A percentile compares a stretch with the other conserved stretches of the same genome.
phyloP scores from a whole-genome alignment of 2,329 filamentous ascomycete genomes.

The Rachicladosporium sp. region DNA sequence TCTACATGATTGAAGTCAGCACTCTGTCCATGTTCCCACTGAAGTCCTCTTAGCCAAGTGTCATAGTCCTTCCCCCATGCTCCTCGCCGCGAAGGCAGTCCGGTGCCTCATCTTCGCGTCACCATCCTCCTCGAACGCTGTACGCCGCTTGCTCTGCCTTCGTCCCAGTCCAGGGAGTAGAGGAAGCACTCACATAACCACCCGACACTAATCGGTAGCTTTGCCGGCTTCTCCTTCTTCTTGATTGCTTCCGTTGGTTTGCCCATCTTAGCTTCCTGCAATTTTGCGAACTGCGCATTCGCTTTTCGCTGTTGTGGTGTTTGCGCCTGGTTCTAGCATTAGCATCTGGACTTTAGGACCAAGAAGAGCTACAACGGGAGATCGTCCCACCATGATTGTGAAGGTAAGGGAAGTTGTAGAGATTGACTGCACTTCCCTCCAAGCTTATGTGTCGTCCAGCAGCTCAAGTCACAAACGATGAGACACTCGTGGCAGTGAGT shows the following conservation, averaged over 20 bases:
- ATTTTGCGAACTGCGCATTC: conserved; percentile 66
- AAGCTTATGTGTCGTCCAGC: no score
- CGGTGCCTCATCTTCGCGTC: no score
- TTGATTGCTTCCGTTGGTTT: conserved; percentile 44
- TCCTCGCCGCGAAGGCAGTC: no score
- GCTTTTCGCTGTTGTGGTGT: conserved; percentile 72
- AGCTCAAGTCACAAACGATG: no score
- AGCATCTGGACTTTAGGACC: no score
- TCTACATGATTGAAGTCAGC: conserved; percentile 29
- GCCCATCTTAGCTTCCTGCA: conserved; percentile 61
- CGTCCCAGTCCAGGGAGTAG: not conserved
- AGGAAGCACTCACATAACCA: conserved; percentile 44
- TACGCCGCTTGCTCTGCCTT: not conserved
- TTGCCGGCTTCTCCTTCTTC: conserved; percentile 31
- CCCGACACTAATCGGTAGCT: conserved; percentile 39
- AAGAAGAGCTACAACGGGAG: no score
- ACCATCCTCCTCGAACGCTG: not conserved
- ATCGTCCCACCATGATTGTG: no score
- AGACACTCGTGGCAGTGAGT: no score
- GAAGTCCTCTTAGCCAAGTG: no score
- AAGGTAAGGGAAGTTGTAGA: no score
- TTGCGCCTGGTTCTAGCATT: conserved; percentile 48
- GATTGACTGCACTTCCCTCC: no score
- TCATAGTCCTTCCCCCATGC: no score
- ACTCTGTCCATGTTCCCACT: not conserved